phyloP scores from a whole-genome alignment of 2,329 filamentous ascomycete genomes.

The Sporothrix pseudoabietina region DNA sequence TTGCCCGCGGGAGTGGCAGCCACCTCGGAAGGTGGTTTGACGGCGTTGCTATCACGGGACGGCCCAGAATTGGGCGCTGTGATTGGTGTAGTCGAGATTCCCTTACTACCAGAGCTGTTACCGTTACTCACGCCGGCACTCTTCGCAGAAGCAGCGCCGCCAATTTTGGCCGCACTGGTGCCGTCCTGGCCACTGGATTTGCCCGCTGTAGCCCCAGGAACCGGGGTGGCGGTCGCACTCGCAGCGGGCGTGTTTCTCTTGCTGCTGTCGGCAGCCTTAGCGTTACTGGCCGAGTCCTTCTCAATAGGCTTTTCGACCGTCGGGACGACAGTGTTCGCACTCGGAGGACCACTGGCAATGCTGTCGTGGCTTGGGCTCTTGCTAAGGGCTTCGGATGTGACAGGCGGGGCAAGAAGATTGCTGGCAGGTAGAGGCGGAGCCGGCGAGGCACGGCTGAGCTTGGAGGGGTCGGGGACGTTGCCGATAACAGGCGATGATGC shows the following conservation, averaged over 20 bases:
- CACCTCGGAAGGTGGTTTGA: neutral
- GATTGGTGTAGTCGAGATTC: neutral
- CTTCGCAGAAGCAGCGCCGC: neutral
- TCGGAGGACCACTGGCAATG: neutral
- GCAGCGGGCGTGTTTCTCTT: neutral
- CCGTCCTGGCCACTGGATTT: neutral
- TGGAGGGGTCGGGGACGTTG: conserved; percentile 65
- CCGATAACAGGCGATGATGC: conserved; percentile 75
- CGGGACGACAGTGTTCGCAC: neutral
- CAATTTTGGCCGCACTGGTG: neutral
- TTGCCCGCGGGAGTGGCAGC: neutral
- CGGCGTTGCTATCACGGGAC: neutral
- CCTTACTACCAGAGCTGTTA: neutral
- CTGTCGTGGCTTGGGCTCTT: conserved; percentile 10
- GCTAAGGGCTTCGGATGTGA: conserved; percentile 10
- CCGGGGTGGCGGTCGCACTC: neutral
- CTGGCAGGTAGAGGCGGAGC: conserved; percentile 43
- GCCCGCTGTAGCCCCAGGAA: neutral
- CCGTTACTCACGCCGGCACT: neutral
- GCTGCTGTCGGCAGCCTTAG: neutral
- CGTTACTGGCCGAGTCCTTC: neutral
- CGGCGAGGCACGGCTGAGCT: conserved; percentile 58
- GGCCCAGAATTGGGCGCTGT: neutral
- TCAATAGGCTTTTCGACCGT: neutral
- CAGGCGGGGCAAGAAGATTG: conserved; percentile 14